Percentiles rank a stretch among this genome's conserved stretches.
These are phyloP conservation scores for Tylopilus plumbeoviolaceoides DNA, from an alignment of 768 basidiomycete species.

Conservation along the genomic window DNA sequence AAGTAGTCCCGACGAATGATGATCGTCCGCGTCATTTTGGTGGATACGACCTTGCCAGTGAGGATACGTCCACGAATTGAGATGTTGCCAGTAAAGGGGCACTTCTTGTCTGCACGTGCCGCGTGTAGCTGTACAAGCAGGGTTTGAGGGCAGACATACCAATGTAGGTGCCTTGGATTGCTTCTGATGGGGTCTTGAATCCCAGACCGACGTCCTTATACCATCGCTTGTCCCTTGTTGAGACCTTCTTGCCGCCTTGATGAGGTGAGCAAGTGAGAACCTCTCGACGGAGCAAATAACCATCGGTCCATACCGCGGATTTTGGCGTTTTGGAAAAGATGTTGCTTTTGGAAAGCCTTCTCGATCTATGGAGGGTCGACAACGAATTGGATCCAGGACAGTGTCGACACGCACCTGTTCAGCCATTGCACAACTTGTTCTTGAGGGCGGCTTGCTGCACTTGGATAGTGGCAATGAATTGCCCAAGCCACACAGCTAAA, in stretches of 20 bases:
- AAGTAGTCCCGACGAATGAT: slow-evolving; percentile 94
- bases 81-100: slow-evolving; percentile 95
- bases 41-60: slow-evolving; percentile 95
- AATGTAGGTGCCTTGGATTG: slow-evolving; percentile 94
- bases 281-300: background rate
- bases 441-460: slow-evolving; percentile 3
- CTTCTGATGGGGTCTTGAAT: slow-evolving; percentile 94
- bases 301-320: slow-evolving; percentile 65
- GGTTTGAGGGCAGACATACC: slow-evolving; percentile 50
- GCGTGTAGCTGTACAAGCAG: background rate
- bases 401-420: slow-evolving; percentile 46
- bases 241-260: slow-evolving; percentile 80
- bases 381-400: background rate
- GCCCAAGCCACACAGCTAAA: slow-evolving; percentile 35
- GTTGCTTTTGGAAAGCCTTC: slow-evolving; percentile 97
- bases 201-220: slow-evolving; percentile 98
- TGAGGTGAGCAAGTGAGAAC: slow-evolving; percentile 8
- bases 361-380: slow-evolving; percentile 59
- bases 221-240: slow-evolving; percentile 96
- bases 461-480: background rate
- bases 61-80: slow-evolving; percentile 99
- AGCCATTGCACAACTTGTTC: slow-evolving; percentile 43
- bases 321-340: slow-evolving; percentile 98
- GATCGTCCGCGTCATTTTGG: slow-evolving; percentile 99
- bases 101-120: slow-evolving; percentile 84